A percentile compares a stretch with the other conserved stretches of the same genome.
Evolutionary conservation across 2,329 filamentous ascomycete species (phyloP).

Genomic region (Sordariomycetes sp.): DNA sequence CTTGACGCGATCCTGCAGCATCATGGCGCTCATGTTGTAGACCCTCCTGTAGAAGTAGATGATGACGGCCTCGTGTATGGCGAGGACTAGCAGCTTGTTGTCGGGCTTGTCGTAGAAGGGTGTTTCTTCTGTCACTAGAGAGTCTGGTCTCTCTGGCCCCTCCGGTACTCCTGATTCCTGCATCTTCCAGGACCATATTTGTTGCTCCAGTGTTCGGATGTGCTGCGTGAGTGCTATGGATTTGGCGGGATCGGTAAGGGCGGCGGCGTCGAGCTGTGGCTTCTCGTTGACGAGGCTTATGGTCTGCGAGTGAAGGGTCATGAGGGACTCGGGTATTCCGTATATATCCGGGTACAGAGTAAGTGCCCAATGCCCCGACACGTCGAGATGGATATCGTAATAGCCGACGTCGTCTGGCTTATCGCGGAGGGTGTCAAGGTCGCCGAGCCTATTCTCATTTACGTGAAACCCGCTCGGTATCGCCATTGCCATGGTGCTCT

Average conservation of each 20-base stretch:
- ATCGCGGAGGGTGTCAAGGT: constrained; percentile 15
- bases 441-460: constrained; percentile 13
- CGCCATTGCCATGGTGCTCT: not conserved
- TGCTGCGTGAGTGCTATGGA: constrained; percentile 12
- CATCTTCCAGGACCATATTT: constrained; percentile 21
- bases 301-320: constrained; percentile 27
- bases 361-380: constrained; percentile 25
- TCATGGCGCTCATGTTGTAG: constrained; percentile 21
- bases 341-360: constrained; percentile 34
- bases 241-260: constrained; percentile 7
- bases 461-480: constrained; percentile 16
- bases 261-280: constrained; percentile 15
- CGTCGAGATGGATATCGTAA: constrained; percentile 30
- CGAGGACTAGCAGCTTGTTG: constrained; percentile 20
- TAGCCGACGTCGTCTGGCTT: constrained; percentile 27
- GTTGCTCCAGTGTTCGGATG: constrained; percentile 18
- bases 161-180: constrained; percentile 5
- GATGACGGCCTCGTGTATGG: constrained; percentile 28
- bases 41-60: constrained; percentile 35
- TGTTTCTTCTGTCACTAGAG: not conserved
- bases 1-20: constrained; percentile 24
- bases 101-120: constrained; percentile 9
- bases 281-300: constrained; percentile 31
- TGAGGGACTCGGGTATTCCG: constrained; percentile 27
- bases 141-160: not conserved